These are phyloP conservation scores for Geotrichum siamense DNA, from an alignment of 1,139 yeast species.

Conservation along the genomic window DNA sequence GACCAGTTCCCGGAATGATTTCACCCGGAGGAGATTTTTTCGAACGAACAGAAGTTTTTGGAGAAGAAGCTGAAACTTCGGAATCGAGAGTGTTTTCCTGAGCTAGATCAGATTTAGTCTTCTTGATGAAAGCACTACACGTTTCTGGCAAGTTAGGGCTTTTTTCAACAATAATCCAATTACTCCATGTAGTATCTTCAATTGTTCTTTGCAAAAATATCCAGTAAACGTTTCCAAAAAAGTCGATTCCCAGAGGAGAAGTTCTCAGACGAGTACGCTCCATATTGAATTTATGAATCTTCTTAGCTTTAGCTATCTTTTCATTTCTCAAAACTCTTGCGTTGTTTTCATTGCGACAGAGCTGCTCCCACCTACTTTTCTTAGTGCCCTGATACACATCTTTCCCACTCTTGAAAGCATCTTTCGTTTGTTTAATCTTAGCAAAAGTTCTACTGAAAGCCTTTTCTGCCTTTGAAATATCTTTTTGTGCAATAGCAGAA, in stretches of 20 bases:
- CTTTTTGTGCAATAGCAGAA: slow-evolving; percentile 3
- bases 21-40: no score
- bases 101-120: background rate
- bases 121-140: slow-evolving; percentile 2
- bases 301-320: slow-evolving; percentile 28
- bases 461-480: slow-evolving; percentile 14
- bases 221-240: slow-evolving; percentile 36
- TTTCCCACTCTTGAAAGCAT: slow-evolving; percentile 9
- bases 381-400: slow-evolving; percentile 16
- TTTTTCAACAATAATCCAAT: slow-evolving; percentile 16
- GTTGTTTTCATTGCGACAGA: slow-evolving; percentile 23
- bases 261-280: slow-evolving; percentile 32
- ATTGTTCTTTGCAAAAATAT: slow-evolving; percentile 33
- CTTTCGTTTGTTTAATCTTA: slow-evolving; percentile 12
- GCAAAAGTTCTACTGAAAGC: slow-evolving; percentile 11
- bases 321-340: slow-evolving; percentile 24
- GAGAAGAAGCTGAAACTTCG: no score
- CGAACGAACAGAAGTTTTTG: no score
- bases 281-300: slow-evolving; percentile 23
- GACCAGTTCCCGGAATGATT: slow-evolving; percentile 12
- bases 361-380: slow-evolving; percentile 20
- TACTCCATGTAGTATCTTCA: slow-evolving; percentile 21
- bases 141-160: slow-evolving; percentile 13
- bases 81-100: background rate
- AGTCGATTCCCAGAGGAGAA: slow-evolving; percentile 32